Base-by-base conservation (phyloP, 306 rosid species). In the Quercus alba region DNA sequence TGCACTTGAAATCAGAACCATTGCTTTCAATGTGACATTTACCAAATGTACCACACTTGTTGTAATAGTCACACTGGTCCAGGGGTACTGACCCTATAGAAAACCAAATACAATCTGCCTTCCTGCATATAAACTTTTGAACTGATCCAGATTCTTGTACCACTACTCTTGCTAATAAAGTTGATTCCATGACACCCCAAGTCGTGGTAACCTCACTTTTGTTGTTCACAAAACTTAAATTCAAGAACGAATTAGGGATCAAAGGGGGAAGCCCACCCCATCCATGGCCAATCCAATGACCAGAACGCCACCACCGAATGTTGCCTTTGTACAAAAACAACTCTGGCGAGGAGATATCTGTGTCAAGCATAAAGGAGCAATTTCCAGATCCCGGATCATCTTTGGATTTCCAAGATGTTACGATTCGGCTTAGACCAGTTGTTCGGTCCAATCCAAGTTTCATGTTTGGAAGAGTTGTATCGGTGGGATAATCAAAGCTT, bases 281-380 rank as follows among this genome's bases (percentile, higher is more conserved):
- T 30, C 71, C 71, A 5, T 2, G 1, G 78, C 89, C 85, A 82
- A 31, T 85, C 89, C 91, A 86, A 0, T 84, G 73, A 75, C 89
- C 89, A 31, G 70, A 46, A 31, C 87, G 10, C 89, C 89, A 86
- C 0, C 56, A 0, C 0, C 72, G 75, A 1, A 9, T 4, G 10
- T 31, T 30, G 3, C 49, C 14, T 20, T 66, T 31, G 71, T 66
- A 66, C 71, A 66, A 66, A 20, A 17, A 30, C 1, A 30, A 18
- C 49, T 31, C 23, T 17, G 71, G 71, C 3, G 46, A 38, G 23
- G 71, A 6, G 46, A 21, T 44, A 7, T 18, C 8, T 12, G 13
- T 31, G 23, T 31, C 17, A 3, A 49, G 54, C 54, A 2, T 20
- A 8, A 2, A 57, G 2, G 21, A 19, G 3, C 62, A 56, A 56